Evolutionary conservation across 2,329 filamentous ascomycete genomes (phyloP).

Genomic region (Herpotrichia juniperi): DNA sequence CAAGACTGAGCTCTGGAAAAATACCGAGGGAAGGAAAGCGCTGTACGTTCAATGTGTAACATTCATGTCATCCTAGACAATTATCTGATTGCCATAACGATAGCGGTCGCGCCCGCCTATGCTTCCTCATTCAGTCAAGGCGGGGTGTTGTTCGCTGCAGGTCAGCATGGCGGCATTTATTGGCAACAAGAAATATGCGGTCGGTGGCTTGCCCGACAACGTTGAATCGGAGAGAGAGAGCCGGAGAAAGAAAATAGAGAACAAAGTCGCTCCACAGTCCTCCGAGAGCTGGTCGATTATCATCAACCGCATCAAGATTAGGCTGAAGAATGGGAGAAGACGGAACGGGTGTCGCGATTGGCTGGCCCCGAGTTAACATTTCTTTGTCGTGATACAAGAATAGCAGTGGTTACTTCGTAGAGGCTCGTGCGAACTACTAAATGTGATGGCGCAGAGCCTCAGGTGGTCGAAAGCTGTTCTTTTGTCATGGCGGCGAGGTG

Average conservation of each 20-base stretch:
- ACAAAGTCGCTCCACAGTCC: not conserved
- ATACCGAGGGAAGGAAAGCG: too few relatives aligned
- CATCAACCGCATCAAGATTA: constrained; percentile 19
- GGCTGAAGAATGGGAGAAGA: constrained; percentile 3
- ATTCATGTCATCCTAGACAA: not conserved
- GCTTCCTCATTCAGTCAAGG: constrained; percentile 19
- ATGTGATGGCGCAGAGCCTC: constrained; percentile 15
- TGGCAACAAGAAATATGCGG: not conserved
- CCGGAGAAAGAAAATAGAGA: constrained; percentile 6
- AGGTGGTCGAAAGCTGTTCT: constrained; percentile 14
- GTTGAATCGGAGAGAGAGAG: constrained; percentile 13
- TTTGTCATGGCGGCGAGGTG: constrained; percentile 15
- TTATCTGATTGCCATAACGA: not conserved
- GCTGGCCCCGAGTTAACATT: constrained; percentile 17
- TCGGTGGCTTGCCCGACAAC: constrained; percentile 14
- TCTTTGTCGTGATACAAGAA: constrained; percentile 5
- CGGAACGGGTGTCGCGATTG: not conserved
- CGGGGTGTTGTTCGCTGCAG: constrained; percentile 23
- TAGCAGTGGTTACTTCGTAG: constrained; percentile 11
- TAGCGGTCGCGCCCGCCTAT: constrained; percentile 9
- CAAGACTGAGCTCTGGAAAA: too few relatives aligned
- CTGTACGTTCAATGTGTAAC: not conserved
- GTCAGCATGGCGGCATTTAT: constrained; percentile 22
- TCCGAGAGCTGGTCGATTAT: constrained; percentile 10
- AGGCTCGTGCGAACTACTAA: constrained; percentile 5